A percentile compares a stretch with the other conserved stretches of the same genome.
phyloP scores from a whole-genome alignment of 768 basidiomycete species.

The Suillus plorans region DNA sequence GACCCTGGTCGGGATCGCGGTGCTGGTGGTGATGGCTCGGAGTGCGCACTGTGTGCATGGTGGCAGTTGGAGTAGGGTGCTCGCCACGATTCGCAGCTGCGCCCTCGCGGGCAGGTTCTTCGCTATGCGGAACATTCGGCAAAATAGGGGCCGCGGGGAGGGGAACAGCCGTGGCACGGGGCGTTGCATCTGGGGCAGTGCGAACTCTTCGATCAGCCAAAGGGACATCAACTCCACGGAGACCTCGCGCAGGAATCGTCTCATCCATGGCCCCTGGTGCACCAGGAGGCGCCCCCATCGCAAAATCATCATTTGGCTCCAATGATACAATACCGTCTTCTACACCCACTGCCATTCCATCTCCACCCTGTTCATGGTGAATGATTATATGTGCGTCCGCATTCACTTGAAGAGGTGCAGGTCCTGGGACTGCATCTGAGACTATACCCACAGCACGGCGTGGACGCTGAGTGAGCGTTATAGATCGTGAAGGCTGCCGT shows the following conservation, averaged over 20 bases:
- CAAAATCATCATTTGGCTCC: slow-evolving; percentile 84
- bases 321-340: slow-evolving; percentile 77
- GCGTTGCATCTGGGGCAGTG: slow-evolving; percentile 58
- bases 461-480: slow-evolving; percentile 30
- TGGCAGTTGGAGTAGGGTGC: slow-evolving; percentile 16
- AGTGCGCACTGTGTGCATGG: slow-evolving; percentile 16
- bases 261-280: slow-evolving; percentile 79
- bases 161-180: slow-evolving; percentile 58
- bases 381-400: slow-evolving; percentile 53
- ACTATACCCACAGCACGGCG: slow-evolving; percentile 51
- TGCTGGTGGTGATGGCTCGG: slow-evolving; percentile 35
- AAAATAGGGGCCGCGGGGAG: slow-evolving; percentile 42
- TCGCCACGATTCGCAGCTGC: slow-evolving; percentile 22
- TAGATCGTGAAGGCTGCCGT: slow-evolving; percentile 31
- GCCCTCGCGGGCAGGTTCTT: slow-evolving; percentile 6
- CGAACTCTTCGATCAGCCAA: slow-evolving; percentile 32
- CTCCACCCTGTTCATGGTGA: slow-evolving; percentile 44
- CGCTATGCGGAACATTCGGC: neutral
- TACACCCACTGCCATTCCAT: slow-evolving; percentile 49
- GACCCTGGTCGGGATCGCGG: slow-evolving; percentile 49
- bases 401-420: slow-evolving; percentile 39
- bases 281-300: slow-evolving; percentile 87
- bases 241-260: slow-evolving; percentile 21
- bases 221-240: slow-evolving; percentile 27
- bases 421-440: slow-evolving; percentile 34